Conservation (phyloP, 148 eudicot genomes). For the Tetragonia tetragonoides region DNA sequence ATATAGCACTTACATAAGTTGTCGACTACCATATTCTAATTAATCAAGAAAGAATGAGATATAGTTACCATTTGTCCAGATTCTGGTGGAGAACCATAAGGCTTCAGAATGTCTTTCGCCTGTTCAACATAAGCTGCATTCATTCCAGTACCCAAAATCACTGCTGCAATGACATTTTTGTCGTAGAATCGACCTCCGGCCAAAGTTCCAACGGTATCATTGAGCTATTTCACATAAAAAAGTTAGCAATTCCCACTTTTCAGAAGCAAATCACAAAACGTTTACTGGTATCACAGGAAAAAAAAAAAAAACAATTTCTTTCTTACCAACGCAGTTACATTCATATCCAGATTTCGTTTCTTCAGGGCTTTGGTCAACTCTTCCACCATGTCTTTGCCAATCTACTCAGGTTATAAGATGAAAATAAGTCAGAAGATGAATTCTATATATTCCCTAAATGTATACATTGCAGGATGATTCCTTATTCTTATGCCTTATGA, state of each 20-base stretch:
- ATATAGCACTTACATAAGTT: background rate
- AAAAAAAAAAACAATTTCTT: background rate
- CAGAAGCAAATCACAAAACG: background rate
- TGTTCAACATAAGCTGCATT: constrained; percentile 70
- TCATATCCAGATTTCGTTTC: constrained; percentile 26
- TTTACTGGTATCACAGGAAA: background rate
- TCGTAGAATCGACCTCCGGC: constrained; percentile 73
- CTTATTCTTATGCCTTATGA: background rate
- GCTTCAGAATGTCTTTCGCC: constrained; percentile 41
- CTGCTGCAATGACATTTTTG: constrained; percentile 67
- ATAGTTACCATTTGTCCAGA: constrained; percentile 55
- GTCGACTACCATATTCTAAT: too few relatives aligned
- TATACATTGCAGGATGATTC: background rate
- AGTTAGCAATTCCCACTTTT: constrained; percentile 14
- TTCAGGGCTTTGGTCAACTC: constrained; percentile 36
- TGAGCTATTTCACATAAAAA: constrained; percentile 43
- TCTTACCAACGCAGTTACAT: constrained; percentile 50
- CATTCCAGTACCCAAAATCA: constrained; percentile 68
- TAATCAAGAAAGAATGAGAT: background rate
- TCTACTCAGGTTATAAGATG: constrained; percentile 20
- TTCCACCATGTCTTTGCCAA: constrained; percentile 39
- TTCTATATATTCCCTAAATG: background rate
- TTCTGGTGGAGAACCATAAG: constrained; percentile 28
- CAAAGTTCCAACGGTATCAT: constrained; percentile 65
- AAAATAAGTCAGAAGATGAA: background rate